Percentiles rank a stretch among this genome's conserved stretches.
These are phyloP conservation scores for Aspergillus haitiensis DNA, from an alignment of 495 filamentous ascomycete genomes.

Conservation along the genomic window DNA sequence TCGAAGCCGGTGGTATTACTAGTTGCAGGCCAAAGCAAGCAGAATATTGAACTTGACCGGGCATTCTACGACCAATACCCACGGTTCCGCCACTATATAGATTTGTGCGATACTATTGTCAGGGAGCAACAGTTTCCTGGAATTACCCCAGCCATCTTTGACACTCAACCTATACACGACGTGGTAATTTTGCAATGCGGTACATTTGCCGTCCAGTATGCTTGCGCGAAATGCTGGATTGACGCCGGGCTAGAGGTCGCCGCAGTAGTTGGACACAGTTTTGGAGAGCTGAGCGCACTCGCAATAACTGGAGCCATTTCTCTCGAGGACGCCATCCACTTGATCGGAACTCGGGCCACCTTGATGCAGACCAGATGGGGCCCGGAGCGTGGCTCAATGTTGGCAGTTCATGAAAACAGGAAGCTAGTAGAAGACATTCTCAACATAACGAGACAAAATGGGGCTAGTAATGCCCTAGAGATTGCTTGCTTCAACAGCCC, in stretches of 20 bases:
- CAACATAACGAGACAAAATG: not conserved
- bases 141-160: conserved; percentile 50
- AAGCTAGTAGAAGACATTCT: not conserved
- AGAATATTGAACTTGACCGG: no score
- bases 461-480: not conserved
- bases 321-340: conserved; percentile 35
- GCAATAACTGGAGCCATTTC: conserved; percentile 35
- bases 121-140: conserved; percentile 29
- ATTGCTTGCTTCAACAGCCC: conserved; percentile 51
- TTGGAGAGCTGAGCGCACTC: conserved; percentile 46
- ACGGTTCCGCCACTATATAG: conserved; percentile 39
- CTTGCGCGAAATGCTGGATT: conserved; percentile 46
- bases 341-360: conserved; percentile 43
- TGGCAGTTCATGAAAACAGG: conserved; percentile 38
- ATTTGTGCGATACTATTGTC: conserved; percentile 1
- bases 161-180: conserved; percentile 32
- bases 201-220: conserved; percentile 50
- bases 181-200: conserved; percentile 40
- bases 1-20: no score
- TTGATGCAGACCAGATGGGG: conserved; percentile 48
- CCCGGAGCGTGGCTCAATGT: conserved; percentile 48
- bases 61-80: conserved; percentile 12
- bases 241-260: conserved; percentile 34
- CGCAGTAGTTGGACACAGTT: conserved; percentile 50
- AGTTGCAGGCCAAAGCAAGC: no score